Evolutionary conservation across 768 basidiomycete genomes (phyloP), one percentile per base, ranked within the genome.

Genomic region (Phallus indusiatus): DNA sequence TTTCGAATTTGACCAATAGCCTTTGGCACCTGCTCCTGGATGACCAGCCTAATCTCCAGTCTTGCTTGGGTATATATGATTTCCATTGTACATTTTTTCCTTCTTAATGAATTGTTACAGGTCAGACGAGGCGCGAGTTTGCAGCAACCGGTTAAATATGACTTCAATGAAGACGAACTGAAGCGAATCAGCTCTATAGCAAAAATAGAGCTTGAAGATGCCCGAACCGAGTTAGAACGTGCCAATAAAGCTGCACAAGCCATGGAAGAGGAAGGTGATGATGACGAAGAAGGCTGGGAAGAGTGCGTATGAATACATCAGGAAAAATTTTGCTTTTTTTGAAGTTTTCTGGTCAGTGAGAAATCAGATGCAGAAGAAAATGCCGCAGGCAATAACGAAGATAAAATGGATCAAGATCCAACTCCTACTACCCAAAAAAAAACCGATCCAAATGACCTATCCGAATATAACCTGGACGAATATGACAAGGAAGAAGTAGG

Each of bases 111-210:
- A 9, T 11, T 53, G 17, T 4, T 12, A 34, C 84, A 83, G 92
- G 87, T 96, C 24, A 83, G 83, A 62, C 80, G 88, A 55, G 94
- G 96, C 9, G 81, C 84, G 17, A 76, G 94, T 2, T 75, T 78
- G 2, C 78, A 78, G 50, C 80, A 93, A 64, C 95, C 96, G 1
- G 73, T 76, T 67, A 92, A 89, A 75, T 98, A 98, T 71, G 79
- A 88, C 54, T 83, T 98, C 33, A 92, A 96, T 67, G 90, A 94
- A 67, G 74, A 81, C 54, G 96, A 99, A 72, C 77, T 98, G 12
- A 83, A 88, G 67, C 83, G 96, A 22, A 90, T 98, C 53, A 92
- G 91, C 64, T 78, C 85, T 20, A 79, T 99, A 22, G 92, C 94
- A 14, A 75, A 83, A 55, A 88, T 93, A 59, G 88, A 94, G 67